Conservation (phyloP, 2,329 filamentous ascomycete species). For the Seiridium cupressi region DNA sequence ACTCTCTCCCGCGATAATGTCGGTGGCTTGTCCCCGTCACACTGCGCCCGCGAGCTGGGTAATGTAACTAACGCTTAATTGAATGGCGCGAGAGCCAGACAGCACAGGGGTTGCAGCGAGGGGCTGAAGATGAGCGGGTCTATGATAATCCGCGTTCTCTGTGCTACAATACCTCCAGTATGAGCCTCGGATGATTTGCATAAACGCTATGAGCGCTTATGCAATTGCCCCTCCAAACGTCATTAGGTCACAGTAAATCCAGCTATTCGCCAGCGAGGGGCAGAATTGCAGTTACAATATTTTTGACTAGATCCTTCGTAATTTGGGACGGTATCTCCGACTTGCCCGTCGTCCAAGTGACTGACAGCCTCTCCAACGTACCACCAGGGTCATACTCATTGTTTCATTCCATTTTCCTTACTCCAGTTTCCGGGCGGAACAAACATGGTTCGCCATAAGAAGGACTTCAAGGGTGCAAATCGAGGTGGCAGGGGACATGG, state of each 20-base stretch:
- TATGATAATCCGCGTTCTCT: too few relatives aligned
- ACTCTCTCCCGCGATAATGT: not conserved
- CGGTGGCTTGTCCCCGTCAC: too few relatives aligned
- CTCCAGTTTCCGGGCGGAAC: not conserved
- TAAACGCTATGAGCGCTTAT: not conserved
- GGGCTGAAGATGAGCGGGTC: too few relatives aligned
- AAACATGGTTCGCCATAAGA: slow-evolving; percentile 91
- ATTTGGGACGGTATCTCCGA: not conserved
- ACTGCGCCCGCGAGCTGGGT: too few relatives aligned
- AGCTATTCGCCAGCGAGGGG: not conserved
- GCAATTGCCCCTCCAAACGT: slow-evolving; percentile 3
- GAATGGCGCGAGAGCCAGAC: too few relatives aligned
- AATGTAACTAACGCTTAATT: too few relatives aligned
- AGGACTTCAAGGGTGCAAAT: slow-evolving; percentile 67
- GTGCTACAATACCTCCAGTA: too few relatives aligned
- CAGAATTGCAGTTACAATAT: not conserved
- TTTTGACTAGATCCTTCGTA: too few relatives aligned
- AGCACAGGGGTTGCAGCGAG: too few relatives aligned
- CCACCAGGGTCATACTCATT: not conserved
- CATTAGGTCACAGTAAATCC: not conserved
- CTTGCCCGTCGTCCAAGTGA: not conserved
- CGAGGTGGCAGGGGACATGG: slow-evolving; percentile 72
- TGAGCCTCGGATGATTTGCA: not conserved
- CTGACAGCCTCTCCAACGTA: too few relatives aligned
- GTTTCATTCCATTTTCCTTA: not conserved